phyloP scores from a whole-genome alignment of 75 land plant genomes.

The Picea sitchensis region DNA sequence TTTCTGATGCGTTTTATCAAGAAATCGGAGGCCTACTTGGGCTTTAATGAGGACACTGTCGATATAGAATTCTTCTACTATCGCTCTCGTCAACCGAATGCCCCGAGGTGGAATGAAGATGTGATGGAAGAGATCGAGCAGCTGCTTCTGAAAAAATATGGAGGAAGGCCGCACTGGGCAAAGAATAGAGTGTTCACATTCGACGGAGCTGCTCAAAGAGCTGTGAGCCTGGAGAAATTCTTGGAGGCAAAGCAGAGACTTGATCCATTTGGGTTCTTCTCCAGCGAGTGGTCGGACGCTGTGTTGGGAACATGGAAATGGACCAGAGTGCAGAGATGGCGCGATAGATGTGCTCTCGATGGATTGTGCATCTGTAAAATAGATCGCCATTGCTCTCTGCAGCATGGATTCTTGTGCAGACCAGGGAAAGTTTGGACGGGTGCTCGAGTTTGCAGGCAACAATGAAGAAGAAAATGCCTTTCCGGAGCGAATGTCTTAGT shows the following conservation, averaged over 20 bases:
- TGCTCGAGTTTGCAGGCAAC: slow-evolving; percentile 28
- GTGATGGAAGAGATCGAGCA: slow-evolving; percentile 28
- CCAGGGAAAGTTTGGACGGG: slow-evolving; percentile 17
- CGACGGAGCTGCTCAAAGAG: background rate
- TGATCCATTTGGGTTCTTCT: slow-evolving; percentile 22
- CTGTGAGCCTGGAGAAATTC: slow-evolving; percentile 5
- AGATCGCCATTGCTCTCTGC: slow-evolving; percentile 31
- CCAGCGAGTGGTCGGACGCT: slow-evolving; percentile 32
- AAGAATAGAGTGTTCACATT: slow-evolving; percentile 26
- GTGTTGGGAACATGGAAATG: slow-evolving; percentile 8
- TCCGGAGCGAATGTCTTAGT: no score
- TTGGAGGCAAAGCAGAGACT: slow-evolving; percentile 10
- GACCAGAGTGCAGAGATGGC: background rate
- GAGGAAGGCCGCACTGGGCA: slow-evolving; percentile 31
- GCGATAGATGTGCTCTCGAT: slow-evolving; percentile 35
- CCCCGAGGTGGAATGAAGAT: slow-evolving; percentile 22
- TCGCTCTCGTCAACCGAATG: slow-evolving; percentile 13
- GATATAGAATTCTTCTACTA: slow-evolving; percentile 18
- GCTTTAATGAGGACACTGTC: slow-evolving; percentile 12
- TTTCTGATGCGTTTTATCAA: slow-evolving; percentile 12
- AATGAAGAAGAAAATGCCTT: no score
- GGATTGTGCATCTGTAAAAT: slow-evolving; percentile 28
- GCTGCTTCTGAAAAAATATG: slow-evolving; percentile 22
- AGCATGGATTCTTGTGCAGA: slow-evolving; percentile 18
- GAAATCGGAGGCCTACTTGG: slow-evolving; percentile 16